phyloP scores from a whole-genome alignment of 805 yeast genomes.

The Candida alai region DNA sequence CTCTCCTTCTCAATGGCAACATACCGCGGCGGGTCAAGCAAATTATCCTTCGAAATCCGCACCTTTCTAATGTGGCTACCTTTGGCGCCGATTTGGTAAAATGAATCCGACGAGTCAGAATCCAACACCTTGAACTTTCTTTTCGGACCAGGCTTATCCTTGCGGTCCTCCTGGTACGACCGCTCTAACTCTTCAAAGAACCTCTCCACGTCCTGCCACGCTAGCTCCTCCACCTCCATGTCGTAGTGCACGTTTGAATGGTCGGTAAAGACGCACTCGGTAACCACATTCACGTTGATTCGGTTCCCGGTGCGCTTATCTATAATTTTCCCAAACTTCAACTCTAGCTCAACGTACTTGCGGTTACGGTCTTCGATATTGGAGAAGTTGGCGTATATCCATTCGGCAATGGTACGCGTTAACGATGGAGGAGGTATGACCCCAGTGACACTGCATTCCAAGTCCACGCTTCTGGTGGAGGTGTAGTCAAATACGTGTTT shows the following conservation, averaged over 20 bases:
- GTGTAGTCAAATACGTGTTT: slow-evolving; percentile 29
- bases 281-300: slow-evolving; percentile 59
- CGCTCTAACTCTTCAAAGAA: slow-evolving; percentile 54
- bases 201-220: slow-evolving; percentile 54
- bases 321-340: slow-evolving; percentile 69
- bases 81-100: slow-evolving; percentile 58
- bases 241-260: slow-evolving; percentile 54
- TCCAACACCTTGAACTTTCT: slow-evolving; percentile 58
- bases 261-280: slow-evolving; percentile 63
- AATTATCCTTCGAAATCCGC: slow-evolving; percentile 62
- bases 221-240: slow-evolving; percentile 61
- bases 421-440: slow-evolving; percentile 76
- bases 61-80: slow-evolving; percentile 62
- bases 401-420: slow-evolving; percentile 76
- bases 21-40: slow-evolving; percentile 59
- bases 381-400: slow-evolving; percentile 80
- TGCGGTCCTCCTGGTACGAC: slow-evolving; percentile 40
- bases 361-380: slow-evolving; percentile 57
- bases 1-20: slow-evolving; percentile 71
- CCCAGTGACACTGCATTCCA: slow-evolving; percentile 61
- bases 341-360: slow-evolving; percentile 61
- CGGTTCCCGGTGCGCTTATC: slow-evolving; percentile 61
- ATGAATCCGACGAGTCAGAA: slow-evolving; percentile 58
- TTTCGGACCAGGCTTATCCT: slow-evolving; percentile 26
- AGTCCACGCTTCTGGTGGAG: slow-evolving; percentile 30